These are phyloP conservation scores for Carex arenaria DNA, from an alignment of 202 grass and related monocot species.

Conservation along the genomic window DNA sequence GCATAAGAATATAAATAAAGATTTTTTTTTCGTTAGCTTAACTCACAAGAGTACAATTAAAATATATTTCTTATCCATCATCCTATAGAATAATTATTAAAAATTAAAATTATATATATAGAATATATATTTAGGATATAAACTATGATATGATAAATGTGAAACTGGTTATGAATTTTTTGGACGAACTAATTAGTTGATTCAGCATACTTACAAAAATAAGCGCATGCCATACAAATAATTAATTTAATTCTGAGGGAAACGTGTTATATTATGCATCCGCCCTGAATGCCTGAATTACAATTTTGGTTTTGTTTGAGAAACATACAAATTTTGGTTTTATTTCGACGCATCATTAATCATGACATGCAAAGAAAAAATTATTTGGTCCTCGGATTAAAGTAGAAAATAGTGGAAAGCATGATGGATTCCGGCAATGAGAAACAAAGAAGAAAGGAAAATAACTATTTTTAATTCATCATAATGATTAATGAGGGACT, in stretches of 20 bases:
- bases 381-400: background rate
- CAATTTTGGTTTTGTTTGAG: background rate
- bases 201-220: background rate
- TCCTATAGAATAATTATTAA: too few relatives aligned
- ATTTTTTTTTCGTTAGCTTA: too few relatives aligned
- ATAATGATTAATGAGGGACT: background rate
- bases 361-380: background rate
- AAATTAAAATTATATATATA: too few relatives aligned
- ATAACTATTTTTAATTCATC: too few relatives aligned
- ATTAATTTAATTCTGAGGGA: background rate
- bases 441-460: background rate
- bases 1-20: too few relatives aligned
- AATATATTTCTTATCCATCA: too few relatives aligned
- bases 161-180: background rate
- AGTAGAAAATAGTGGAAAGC: constrained; percentile 8
- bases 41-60: too few relatives aligned
- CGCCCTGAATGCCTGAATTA: background rate
- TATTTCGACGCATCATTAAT: background rate
- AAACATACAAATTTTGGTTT: background rate
- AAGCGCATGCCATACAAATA: background rate
- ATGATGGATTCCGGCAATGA: background rate
- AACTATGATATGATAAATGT: too few relatives aligned
- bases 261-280: background rate
- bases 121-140: too few relatives aligned
- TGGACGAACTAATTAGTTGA: background rate